phyloP scores from a whole-genome alignment of 768 basidiomycete species.

The Boletus vinaceobasis region DNA sequence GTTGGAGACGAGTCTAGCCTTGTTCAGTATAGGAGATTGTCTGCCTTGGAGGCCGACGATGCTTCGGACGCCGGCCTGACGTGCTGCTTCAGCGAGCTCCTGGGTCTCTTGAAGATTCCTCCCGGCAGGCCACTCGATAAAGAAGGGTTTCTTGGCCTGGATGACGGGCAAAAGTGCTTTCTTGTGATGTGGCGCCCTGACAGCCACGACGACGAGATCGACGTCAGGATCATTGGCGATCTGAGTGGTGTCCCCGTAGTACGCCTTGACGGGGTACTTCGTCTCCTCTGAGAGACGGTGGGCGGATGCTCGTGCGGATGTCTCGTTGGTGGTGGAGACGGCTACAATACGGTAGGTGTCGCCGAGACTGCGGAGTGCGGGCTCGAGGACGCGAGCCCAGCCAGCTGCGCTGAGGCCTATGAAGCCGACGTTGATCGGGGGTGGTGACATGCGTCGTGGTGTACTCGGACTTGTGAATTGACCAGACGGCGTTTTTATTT shows the following conservation, averaged over 20 bases:
- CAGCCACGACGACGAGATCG: constrained; percentile 11
- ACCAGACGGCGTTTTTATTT: no score
- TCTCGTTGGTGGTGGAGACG: neutral
- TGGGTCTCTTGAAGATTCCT: constrained; percentile 5
- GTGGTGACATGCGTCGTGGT: neutral
- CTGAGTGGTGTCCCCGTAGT: constrained; percentile 10
- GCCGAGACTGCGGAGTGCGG: neutral
- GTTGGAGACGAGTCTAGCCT: neutral
- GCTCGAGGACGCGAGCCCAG: neutral
- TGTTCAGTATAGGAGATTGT: constrained; percentile 1
- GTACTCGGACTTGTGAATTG: no score
- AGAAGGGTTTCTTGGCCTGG: constrained; percentile 12
- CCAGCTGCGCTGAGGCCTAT: neutral
- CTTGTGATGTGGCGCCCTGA: constrained; percentile 8
- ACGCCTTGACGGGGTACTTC: constrained; percentile 4
- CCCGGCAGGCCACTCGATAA: constrained; percentile 12
- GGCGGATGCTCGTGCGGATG: neutral
- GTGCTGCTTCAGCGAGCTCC: constrained; percentile 8
- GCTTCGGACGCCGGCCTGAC: constrained; percentile 2
- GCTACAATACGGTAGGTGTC: neutral
- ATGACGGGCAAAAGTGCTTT: constrained; percentile 2
- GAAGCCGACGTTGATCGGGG: neutral
- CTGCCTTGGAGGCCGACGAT: constrained; percentile 11
- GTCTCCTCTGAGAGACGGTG: neutral
- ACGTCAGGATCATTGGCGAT: constrained; percentile 15